A percentile compares a stretch with the other conserved stretches of the same genome.
Conservation (phyloP, 257 asterid genomes). For the Knoxia roxburghii region DNA sequence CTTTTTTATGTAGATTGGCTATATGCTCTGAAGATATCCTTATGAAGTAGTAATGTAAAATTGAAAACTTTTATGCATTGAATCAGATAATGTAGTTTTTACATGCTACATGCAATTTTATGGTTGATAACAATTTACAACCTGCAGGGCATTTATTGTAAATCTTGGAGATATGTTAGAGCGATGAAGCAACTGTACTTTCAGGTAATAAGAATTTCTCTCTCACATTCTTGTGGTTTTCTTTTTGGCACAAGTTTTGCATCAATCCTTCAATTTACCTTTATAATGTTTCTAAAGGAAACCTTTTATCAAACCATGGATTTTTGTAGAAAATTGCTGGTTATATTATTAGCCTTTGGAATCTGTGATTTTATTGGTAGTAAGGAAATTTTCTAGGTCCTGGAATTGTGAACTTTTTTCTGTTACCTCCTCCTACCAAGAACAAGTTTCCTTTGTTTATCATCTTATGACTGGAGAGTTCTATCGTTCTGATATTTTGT, state of each 20-base stretch:
- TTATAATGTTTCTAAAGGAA: too few relatives aligned
- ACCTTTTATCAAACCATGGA: too few relatives aligned
- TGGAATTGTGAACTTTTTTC: neutral
- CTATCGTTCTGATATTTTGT: neutral
- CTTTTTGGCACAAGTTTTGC: neutral
- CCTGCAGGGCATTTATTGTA: conserved; percentile 74
- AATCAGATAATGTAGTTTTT: too few relatives aligned
- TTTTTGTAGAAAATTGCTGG: neutral
- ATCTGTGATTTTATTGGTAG: neutral
- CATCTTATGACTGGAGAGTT: neutral
- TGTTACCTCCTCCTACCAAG: too few relatives aligned
- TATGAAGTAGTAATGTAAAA: too few relatives aligned
- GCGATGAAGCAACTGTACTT: conserved; percentile 79
- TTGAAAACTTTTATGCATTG: too few relatives aligned
- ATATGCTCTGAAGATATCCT: neutral
- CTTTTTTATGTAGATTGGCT: neutral
- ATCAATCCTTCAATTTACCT: too few relatives aligned
- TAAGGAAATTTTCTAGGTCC: neutral
- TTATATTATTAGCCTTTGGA: neutral
- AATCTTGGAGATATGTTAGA: conserved; percentile 93
- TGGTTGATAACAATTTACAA: neutral
- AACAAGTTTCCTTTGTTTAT: neutral
- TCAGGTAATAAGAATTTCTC: conserved; percentile 51
- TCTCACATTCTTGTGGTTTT: too few relatives aligned
- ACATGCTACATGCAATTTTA: too few relatives aligned